Evolutionary conservation across 139 green algal species (phyloP).

Genomic region (Chlorokybus atmophyticus): DNA sequence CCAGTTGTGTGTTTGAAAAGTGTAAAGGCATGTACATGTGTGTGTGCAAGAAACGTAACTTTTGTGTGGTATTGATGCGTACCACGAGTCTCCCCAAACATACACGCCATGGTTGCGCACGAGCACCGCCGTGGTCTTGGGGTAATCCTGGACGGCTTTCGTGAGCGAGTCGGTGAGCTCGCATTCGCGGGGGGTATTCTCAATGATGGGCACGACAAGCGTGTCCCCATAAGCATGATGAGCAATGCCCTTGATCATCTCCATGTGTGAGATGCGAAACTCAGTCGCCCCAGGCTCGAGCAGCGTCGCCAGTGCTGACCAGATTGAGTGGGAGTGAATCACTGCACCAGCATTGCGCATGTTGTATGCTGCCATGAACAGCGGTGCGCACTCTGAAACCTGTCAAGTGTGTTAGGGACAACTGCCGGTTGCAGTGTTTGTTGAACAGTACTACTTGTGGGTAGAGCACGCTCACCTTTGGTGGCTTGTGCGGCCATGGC

Average conservation of each 20-base stretch:
- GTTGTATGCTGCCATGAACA: constrained; percentile 56
- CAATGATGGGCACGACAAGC: constrained; percentile 81
- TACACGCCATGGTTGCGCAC: constrained; percentile 34
- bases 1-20: too few species aligned
- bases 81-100: constrained; percentile 33
- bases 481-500: constrained; percentile 36
- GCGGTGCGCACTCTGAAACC: constrained; percentile 73
- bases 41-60: too few species aligned
- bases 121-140: constrained; percentile 34
- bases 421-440: too few species aligned
- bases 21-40: too few species aligned
- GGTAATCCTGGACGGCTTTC: constrained; percentile 42
- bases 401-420: too few species aligned
- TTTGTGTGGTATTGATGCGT: too few species aligned
- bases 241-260: constrained; percentile 89
- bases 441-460: too few species aligned
- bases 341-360: constrained; percentile 74
- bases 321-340: constrained; percentile 78
- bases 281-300: constrained; percentile 54
- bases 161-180: constrained; percentile 85
- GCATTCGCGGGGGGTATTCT: constrained; percentile 90
- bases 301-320: constrained; percentile 76
- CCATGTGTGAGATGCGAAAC: constrained; percentile 77
- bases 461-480: constrained; percentile 77
- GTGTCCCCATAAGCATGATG: constrained; percentile 72